These are phyloP conservation scores for Rhododendron simsii DNA, from an alignment of 148 eudicot genomes.

Conservation along the genomic window DNA sequence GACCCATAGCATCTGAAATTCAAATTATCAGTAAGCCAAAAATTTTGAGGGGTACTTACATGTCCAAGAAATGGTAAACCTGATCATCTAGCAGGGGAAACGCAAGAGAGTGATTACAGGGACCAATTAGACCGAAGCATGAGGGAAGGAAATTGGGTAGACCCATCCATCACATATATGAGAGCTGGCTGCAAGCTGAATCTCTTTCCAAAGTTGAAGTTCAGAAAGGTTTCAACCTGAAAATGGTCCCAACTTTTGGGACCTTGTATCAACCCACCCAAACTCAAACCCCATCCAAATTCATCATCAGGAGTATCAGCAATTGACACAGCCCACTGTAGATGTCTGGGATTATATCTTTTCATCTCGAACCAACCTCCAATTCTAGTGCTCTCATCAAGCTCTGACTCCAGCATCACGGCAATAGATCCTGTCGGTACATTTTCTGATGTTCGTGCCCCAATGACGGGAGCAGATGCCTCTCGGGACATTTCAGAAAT, in stretches of 20 bases:
- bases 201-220: constrained; percentile 51
- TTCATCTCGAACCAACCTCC: constrained; percentile 78
- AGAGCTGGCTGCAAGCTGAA: constrained; percentile 65
- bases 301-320: constrained; percentile 76
- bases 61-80: not conserved
- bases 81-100: not conserved
- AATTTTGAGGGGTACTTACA: not conserved
- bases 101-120: constrained; percentile 24
- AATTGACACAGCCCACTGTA: constrained; percentile 75
- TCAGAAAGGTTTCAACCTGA: constrained; percentile 70
- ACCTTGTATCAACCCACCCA: constrained; percentile 56
- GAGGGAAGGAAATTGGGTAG: constrained; percentile 57
- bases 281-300: constrained; percentile 84
- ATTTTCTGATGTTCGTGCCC: constrained; percentile 15
- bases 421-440: constrained; percentile 47
- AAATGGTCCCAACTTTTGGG: constrained; percentile 57
- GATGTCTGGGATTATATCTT: constrained; percentile 35
- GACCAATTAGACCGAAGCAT: constrained; percentile 69
- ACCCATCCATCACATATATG: constrained; percentile 52
- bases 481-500: constrained; percentile 27
- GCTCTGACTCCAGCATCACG: constrained; percentile 62
- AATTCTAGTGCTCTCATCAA: constrained; percentile 66
- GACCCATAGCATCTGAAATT: not conserved
- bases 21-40: not conserved
- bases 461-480: constrained; percentile 25